Evolutionary conservation across 2,329 filamentous ascomycete genomes (phyloP), one percentile per base, ranked within the genome.

Genomic region (Magnaporthiopsis incrustans): DNA sequence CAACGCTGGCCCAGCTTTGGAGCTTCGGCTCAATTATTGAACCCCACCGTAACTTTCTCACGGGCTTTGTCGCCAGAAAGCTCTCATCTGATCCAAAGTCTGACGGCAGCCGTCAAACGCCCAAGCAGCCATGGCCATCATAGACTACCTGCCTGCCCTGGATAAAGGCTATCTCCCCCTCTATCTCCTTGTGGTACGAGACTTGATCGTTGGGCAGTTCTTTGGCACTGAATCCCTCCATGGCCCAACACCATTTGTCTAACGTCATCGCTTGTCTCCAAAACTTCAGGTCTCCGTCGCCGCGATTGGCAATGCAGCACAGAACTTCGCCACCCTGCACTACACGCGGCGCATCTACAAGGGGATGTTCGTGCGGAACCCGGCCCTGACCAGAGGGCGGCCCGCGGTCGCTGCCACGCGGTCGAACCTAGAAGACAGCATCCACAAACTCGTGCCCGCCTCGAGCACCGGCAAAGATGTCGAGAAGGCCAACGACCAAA

Each of bases 261-360:
- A 10, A 53, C 44, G 8, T 53, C 11, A 63, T 67, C 44, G 71
- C 66, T 65, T 62, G 58, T 35, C 32, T 60, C 25, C 38, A 53
- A 53, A n/a, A 53, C 18, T 53, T 25, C 57, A 97, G 94, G 84
- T 96, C 73, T 92, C 92, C 64, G 73, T 92, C 64, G 84, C 96
- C 65, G 92, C 94, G 35, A 82, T 95, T 65, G 89, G 86, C 71
- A 99, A 99, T 81, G 89, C 87, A 50, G 74, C 96, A 60, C 93
- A 97, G 80, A 87, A 90, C 73, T 96, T 96, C 77, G 72, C 80
- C 50, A 96, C 92, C 25, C 82, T 93, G 4, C 82, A 87, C 75
- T 96, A 91, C 78, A 92, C 92, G 10, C 86, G 88, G n/a, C 89
- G 91, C 74, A 85, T 98, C 72, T 99, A 98, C 81, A 86, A 89